phyloP scores from a whole-genome alignment of 2,329 filamentous ascomycete genomes.

The Cladosporium sp. region DNA sequence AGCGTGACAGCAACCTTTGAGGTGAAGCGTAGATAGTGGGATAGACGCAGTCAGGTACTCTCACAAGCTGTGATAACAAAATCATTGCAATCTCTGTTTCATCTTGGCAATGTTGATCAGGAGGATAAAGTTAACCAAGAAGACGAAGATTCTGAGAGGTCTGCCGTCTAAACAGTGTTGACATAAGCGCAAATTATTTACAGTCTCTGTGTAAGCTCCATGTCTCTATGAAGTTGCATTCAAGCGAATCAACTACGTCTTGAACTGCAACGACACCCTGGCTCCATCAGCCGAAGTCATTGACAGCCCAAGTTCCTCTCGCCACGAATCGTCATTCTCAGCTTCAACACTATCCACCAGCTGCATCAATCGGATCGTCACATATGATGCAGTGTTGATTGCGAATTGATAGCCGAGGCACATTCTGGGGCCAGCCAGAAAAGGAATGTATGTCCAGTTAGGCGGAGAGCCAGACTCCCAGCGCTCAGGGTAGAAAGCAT shows the following conservation, averaged over 20 bases:
- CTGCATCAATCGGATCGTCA: conserved; percentile 14
- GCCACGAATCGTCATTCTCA: conserved; percentile 8
- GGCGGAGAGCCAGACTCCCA: conserved; percentile 30
- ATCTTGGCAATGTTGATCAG: too few species aligned
- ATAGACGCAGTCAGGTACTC: too few species aligned
- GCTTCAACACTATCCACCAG: neutral
- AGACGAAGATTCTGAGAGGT: too few species aligned
- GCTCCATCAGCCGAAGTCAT: conserved; percentile 6
- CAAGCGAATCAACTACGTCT: neutral
- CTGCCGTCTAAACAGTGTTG: too few species aligned
- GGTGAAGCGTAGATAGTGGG: neutral
- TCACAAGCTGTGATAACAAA: too few species aligned
- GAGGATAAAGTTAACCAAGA: too few species aligned
- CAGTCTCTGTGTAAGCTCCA: too few species aligned
- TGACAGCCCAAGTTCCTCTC: conserved; percentile 13
- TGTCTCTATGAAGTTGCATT: too few species aligned
- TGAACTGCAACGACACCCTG: neutral
- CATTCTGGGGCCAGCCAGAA: conserved; percentile 15
- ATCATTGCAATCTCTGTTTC: too few species aligned
- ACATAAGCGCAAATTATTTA: too few species aligned
- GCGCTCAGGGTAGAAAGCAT: conserved; percentile 44
- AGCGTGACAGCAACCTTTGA: neutral
- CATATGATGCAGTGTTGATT: conserved; percentile 14
- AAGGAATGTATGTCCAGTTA: conserved; percentile 15
- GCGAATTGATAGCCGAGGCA: conserved; percentile 17